Evolutionary conservation across 2,329 filamentous ascomycete genomes (phyloP), one percentile per base, ranked within the genome.

Genomic region (Botrytis medusae): DNA sequence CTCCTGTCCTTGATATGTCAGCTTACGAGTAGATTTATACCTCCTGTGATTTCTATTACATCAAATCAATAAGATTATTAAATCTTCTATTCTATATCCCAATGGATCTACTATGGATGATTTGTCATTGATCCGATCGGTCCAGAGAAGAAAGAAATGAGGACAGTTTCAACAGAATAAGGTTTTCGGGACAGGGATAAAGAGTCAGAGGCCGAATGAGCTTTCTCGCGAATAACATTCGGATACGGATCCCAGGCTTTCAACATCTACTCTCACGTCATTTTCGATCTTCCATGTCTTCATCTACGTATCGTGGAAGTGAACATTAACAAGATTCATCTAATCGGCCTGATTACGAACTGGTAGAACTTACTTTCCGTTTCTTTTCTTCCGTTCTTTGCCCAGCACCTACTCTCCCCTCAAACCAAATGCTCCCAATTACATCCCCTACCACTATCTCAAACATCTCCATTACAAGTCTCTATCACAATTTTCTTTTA

Each of bases 401-500:
- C 0, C 25, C 6, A n/a, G 10, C 22, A 14, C 48, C 4, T 51
- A 51, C 46, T 22, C 10, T 25, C 0, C 46, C 10, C 22, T 9
- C 9, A 25, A 25, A 25, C 1, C 22, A 12, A 14, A 12, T 12
- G 5, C 14, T 16, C 51, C 29, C n/a, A 8, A 14, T 29, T 29
- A 16, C 0, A 1, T 51, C 2, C 2, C 25, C 0, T 32, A 32
- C n/a, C 1, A 2, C 5, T 16, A 20, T 59, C 25, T 20, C 7
- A 20, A 32, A 8, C 1, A 29, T 57, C 54, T 32, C n/a, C 4
- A 29, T 16, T 9, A 57, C n/a, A 54, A 6, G 6, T 6, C 51
- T 7, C 12, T 0, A 29, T 6, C 4, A 0, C 22, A 34, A 34
- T 34, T n/a, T n/a, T n/a, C n/a, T n/a, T n/a, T n/a, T n/a, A n/a